Evolutionary conservation across 495 filamentous ascomycete species (phyloP).

Genomic region (Tuber microsphaerosporum): DNA sequence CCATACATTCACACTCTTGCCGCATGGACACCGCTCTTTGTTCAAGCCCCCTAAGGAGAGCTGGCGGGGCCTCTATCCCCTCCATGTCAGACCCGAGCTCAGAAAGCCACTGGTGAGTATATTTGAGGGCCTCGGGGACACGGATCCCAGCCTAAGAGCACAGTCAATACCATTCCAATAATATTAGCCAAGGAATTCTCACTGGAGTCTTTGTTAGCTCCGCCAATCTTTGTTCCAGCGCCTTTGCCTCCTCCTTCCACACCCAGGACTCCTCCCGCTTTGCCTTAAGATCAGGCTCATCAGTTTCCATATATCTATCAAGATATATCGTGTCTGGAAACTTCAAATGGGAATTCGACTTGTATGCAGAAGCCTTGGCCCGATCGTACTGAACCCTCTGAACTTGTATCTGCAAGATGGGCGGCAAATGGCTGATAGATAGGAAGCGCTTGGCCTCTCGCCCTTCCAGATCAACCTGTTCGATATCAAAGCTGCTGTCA

Average conservation of each 20-base stretch:
- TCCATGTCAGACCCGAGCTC: constrained; percentile 23
- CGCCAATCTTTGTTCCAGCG: constrained; percentile 48
- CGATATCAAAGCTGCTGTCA: constrained; percentile 72
- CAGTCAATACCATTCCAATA: constrained; percentile 27
- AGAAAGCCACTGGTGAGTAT: constrained; percentile 32
- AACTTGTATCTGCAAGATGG: constrained; percentile 80
- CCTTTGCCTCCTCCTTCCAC: constrained; percentile 58
- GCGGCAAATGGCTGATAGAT: constrained; percentile 68
- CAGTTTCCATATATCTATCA: constrained; percentile 76
- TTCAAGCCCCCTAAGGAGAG: constrained; percentile 24
- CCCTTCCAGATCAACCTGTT: constrained; percentile 61
- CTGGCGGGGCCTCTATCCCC: constrained; percentile 33
- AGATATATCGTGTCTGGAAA: constrained; percentile 74
- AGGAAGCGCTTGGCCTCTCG: constrained; percentile 60
- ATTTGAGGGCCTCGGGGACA: constrained; percentile 32
- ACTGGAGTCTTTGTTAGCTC: constrained; percentile 49
- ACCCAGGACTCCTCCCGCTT: constrained; percentile 65
- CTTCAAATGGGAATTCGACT: constrained; percentile 68
- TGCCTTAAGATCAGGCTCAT: constrained; percentile 52
- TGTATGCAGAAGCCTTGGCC: constrained; percentile 55
- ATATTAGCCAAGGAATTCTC: constrained; percentile 22
- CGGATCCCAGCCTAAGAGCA: constrained; percentile 34
- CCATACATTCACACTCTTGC: constrained; percentile 28
- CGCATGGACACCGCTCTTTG: constrained; percentile 22
- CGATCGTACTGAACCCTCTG: constrained; percentile 67